These are phyloP conservation scores for Bryum argenteum DNA, from an alignment of 225 moss, liverwort and hornwort genomes.

Conservation along the genomic window DNA sequence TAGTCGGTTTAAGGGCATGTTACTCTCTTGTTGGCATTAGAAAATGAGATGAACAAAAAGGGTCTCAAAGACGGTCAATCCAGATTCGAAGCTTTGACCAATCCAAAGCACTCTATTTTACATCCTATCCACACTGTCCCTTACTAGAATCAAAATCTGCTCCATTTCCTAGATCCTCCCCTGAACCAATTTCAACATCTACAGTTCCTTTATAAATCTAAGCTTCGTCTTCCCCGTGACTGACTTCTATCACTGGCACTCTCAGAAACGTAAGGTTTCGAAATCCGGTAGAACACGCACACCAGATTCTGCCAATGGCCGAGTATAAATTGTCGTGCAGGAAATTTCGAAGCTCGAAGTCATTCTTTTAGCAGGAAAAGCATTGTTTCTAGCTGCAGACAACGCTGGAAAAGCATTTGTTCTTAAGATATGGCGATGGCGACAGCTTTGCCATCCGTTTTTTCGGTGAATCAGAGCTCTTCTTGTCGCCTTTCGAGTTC, in stretches of 20 bases:
- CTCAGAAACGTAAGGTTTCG: background rate
- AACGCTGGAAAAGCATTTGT: too few species aligned
- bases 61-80: background rate
- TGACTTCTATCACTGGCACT: background rate
- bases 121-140: slow-evolving; percentile 35
- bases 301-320: background rate
- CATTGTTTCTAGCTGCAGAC: background rate
- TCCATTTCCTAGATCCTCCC: rapidly evolving
- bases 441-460: slow-evolving; percentile 30
- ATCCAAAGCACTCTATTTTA: slow-evolving; percentile 5
- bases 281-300: background rate
- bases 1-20: too few species aligned
- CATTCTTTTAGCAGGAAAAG: background rate
- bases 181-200: background rate
- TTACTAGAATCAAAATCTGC: background rate
- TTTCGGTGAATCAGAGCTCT: slow-evolving; percentile 16
- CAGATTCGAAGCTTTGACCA: slow-evolving; percentile 18
- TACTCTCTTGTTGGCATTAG: too few species aligned
- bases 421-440: slow-evolving; percentile 38
- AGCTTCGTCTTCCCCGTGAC: background rate
- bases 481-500: slow-evolving; percentile 29
- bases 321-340: background rate
- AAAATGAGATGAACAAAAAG: too few species aligned
- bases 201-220: slow-evolving; percentile 14
- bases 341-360: background rate